Percentiles rank a stretch among this genome's conserved stretches.
These are phyloP conservation scores for Sporisorium iseilematis-ciliati DNA, from an alignment of 1,284 basidiomycete species.

Conservation along the genomic window DNA sequence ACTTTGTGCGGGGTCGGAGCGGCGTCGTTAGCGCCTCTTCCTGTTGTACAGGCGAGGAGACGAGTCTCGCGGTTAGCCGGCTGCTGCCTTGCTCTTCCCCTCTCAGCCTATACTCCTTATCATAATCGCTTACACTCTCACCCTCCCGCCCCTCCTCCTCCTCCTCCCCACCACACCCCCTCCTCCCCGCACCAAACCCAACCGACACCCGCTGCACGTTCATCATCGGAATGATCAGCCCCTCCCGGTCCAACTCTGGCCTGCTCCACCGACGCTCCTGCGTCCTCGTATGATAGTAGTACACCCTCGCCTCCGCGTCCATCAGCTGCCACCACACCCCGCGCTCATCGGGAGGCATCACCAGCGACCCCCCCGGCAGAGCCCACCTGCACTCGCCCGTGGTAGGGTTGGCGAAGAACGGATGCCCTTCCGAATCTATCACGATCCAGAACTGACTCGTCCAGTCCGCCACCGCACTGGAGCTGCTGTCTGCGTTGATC, in stretches of 20 bases:
- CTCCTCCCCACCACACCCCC: no score
- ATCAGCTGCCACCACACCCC: slow-evolving; percentile 96
- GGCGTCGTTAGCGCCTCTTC: not conserved
- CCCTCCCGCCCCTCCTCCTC: no score
- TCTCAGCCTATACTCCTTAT: no score
- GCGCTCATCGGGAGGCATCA: slow-evolving; percentile 83
- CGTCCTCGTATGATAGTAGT: slow-evolving; percentile 91
- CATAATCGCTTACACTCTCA: not conserved
- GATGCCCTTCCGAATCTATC: slow-evolving; percentile 9
- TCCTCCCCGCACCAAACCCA: no score
- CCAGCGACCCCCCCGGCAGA: slow-evolving; percentile 86
- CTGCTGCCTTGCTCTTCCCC: no score
- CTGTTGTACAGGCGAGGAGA: no score
- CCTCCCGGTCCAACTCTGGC: slow-evolving; percentile 77
- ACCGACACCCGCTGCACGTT: slow-evolving; percentile 79
- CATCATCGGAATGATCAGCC: slow-evolving; percentile 85
- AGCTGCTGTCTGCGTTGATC: not conserved
- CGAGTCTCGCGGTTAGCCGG: no score
- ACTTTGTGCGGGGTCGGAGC: slow-evolving; percentile 8
- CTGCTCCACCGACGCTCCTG: slow-evolving; percentile 89
- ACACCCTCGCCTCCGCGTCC: slow-evolving; percentile 83
- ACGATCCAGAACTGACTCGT: slow-evolving; percentile 56
- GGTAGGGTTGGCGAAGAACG: slow-evolving; percentile 90
- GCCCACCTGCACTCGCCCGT: slow-evolving; percentile 93
- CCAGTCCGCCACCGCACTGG: no score